Conservation (phyloP, 352 stramenopile species). For the Phytophthora brassicae region DNA sequence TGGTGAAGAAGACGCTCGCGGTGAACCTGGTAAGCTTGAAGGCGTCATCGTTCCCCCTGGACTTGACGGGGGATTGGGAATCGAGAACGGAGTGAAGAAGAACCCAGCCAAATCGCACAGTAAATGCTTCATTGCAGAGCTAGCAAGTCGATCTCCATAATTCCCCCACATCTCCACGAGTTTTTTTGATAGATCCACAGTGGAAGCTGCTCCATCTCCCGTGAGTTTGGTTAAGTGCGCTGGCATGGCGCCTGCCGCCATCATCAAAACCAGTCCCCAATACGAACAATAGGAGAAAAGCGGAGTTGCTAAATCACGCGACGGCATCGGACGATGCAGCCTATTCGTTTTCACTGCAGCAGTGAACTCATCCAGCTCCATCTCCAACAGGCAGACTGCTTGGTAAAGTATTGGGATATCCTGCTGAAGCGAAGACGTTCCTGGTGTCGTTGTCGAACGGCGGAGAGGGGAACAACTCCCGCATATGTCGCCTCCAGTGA, state of each 20-base stretch:
- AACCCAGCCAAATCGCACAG: slow-evolving; percentile 63
- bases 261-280: slow-evolving; percentile 63
- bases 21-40: slow-evolving; percentile 8
- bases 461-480: slow-evolving; percentile 41
- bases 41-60: slow-evolving; percentile 3
- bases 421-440: slow-evolving; percentile 52
- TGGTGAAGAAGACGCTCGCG: slow-evolving; percentile 22
- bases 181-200: slow-evolving; percentile 30
- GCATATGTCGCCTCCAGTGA: slow-evolving; percentile 56
- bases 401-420: slow-evolving; percentile 68
- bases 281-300: slow-evolving; percentile 75
- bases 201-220: slow-evolving; percentile 32
- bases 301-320: slow-evolving; percentile 21
- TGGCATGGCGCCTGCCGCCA: slow-evolving; percentile 53
- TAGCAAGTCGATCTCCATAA: slow-evolving; percentile 58
- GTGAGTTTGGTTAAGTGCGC: slow-evolving; percentile 61
- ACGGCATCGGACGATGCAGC: slow-evolving; percentile 44
- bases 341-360: slow-evolving; percentile 71
- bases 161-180: slow-evolving; percentile 58
- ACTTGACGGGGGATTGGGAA: slow-evolving; percentile 19
- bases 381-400: slow-evolving; percentile 51
- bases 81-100: slow-evolving; percentile 59
- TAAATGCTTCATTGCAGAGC: slow-evolving; percentile 52
- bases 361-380: slow-evolving; percentile 57
- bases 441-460: slow-evolving; percentile 13